phyloP scores from a whole-genome alignment of 1,284 basidiomycete species.

The Puccinia horiana region DNA sequence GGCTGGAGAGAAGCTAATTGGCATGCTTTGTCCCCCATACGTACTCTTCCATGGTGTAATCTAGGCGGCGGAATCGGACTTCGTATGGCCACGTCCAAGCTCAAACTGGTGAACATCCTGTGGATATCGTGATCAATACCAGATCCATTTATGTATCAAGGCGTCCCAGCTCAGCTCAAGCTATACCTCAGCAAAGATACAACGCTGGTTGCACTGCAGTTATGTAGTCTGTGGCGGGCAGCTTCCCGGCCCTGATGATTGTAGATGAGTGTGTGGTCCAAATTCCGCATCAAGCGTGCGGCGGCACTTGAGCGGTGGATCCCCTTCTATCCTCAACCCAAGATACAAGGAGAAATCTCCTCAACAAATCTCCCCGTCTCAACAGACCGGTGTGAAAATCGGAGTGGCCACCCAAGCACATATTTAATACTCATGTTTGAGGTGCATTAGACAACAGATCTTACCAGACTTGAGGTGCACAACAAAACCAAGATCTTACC shows the following conservation, averaged over 20 bases:
- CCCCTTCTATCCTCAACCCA: slow-evolving; percentile 38
- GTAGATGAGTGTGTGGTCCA: slow-evolving; percentile 26
- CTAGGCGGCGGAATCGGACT: neutral
- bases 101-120: slow-evolving; percentile 11
- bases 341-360: slow-evolving; percentile 29
- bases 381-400: slow-evolving; percentile 27
- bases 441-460: slow-evolving; percentile 29
- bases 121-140: slow-evolving; percentile 3
- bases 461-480: slow-evolving; percentile 23
- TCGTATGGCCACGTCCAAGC: slow-evolving; percentile 5
- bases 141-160: neutral
- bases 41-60: neutral
- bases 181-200: neutral
- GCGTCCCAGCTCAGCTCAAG: slow-evolving; percentile 10
- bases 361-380: slow-evolving; percentile 28
- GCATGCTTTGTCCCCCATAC: neutral
- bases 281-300: slow-evolving; percentile 26
- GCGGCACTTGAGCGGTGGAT: slow-evolving; percentile 24
- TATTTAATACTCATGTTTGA: slow-evolving; percentile 27
- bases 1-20: too few relatives aligned
- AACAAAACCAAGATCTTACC: slow-evolving; percentile 27
- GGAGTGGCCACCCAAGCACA: slow-evolving; percentile 21
- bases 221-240: neutral
- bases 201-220: slow-evolving; percentile 10
- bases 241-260: slow-evolving; percentile 13